Base-by-base conservation (phyloP, 2,329 filamentous ascomycete species). In the Aspergillus pseudoglaucus region DNA sequence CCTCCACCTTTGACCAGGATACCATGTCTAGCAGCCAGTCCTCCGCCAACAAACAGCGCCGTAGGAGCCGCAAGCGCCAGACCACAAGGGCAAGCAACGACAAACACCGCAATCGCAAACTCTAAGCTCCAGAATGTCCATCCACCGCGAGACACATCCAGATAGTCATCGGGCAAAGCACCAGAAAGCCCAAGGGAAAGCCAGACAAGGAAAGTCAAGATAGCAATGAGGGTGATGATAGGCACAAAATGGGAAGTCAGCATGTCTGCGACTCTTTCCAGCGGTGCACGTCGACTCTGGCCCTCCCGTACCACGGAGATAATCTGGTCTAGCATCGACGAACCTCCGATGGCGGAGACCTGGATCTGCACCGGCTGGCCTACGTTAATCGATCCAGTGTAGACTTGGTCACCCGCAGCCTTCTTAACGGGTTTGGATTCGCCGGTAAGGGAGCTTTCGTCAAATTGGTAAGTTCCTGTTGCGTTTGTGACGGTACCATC, bases 371-470 rank as follows among this genome's bases (percentile, higher is more conserved):
- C 68, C 3, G 74, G 71, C 27, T 73, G 66, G 6, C 71, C 73
- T 33, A 72, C 60, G 45, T 76, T 76, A 44, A 76, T 68, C 23
- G 74, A 73, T 4, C 74, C 74, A 2, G 72, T 69, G 45, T 67
- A 75, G 4, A 76, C 68, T 45, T 65, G 60, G 41, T 76, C 73
- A 3, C 66, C 70, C 1, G 50, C 50, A 3, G 51, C 50, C 56
- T 76, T 77, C 41, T 59, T 63, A 17, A 74, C 71, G 8, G 72
- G 71, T 45, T 61, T 68, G 0, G 74, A 75, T 59, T 77, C 74
- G 48, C 74, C 74, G 1, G 91, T 96, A 51, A 97, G 75, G 52
- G 89, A 94, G 9, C 89, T 90, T 65, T 97, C 91, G 61, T 96
- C 89, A 59, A 96, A 95, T 44, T 74, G 78, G 40, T 81, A 82